These are phyloP conservation scores for Petrea volubilis DNA, from an alignment of 257 asterid genomes.

Conservation along the genomic window DNA sequence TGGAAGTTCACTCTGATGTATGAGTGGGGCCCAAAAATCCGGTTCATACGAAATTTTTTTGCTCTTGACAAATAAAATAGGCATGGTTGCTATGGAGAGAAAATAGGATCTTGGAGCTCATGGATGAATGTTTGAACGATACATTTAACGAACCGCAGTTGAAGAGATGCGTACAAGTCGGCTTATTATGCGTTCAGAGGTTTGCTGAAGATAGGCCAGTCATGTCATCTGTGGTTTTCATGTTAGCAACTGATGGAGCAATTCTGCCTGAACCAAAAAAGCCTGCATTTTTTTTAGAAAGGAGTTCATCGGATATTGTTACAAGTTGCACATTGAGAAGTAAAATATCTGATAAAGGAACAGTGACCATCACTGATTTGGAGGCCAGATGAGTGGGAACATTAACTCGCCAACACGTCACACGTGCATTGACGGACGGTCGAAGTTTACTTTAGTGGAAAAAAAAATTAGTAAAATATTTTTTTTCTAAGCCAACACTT, in stretches of 20 bases:
- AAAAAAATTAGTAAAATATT: too few species aligned
- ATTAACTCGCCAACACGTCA: too few species aligned
- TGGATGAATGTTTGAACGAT: constrained; percentile 29
- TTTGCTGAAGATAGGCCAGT: constrained; percentile 35
- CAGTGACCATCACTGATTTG: constrained; percentile 28
- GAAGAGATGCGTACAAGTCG: constrained; percentile 45
- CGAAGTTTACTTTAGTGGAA: too few species aligned
- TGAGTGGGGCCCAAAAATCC: too few species aligned
- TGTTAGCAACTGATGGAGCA: constrained; percentile 35
- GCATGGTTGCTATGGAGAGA: constrained; percentile 47
- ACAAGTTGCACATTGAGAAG: constrained; percentile 8
- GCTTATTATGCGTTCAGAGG: constrained; percentile 42
- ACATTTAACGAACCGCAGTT: constrained; percentile 34
- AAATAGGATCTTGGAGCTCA: constrained; percentile 28
- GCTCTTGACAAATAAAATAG: constrained; percentile 23
- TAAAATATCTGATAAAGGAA: neutral
- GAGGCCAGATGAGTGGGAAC: constrained; percentile 35
- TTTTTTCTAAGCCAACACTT: too few species aligned
- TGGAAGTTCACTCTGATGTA: too few species aligned
- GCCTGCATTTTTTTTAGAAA: constrained; percentile 43
- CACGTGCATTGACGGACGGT: too few species aligned
- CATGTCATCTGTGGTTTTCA: constrained; percentile 39
- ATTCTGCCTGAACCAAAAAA: constrained; percentile 38
- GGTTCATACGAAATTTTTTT: too few species aligned
- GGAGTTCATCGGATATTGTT: neutral